Evolutionary conservation across 2,329 filamentous ascomycete species (phyloP).

Genomic region (Scopulariopsis brevicaulis): DNA sequence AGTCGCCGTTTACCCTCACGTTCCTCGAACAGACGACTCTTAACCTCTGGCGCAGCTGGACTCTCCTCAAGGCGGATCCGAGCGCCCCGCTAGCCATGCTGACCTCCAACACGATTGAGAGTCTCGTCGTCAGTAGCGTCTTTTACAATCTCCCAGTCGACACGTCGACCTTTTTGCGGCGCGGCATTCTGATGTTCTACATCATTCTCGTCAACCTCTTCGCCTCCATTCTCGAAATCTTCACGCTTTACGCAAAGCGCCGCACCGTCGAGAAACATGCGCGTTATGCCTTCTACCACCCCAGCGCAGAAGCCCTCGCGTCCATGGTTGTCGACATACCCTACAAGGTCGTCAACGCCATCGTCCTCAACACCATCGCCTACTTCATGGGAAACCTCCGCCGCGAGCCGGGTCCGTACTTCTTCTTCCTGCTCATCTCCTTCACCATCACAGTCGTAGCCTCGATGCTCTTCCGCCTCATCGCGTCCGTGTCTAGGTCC

Average conservation of each 20-base stretch:
- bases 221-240: conserved; percentile 21
- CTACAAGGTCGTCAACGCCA: conserved; percentile 13
- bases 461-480: conserved; percentile 51
- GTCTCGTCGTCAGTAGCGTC: conserved; percentile 38
- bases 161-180: conserved; percentile 30
- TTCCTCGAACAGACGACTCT: conserved; percentile 31
- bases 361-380: conserved; percentile 24
- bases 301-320: conserved; percentile 18
- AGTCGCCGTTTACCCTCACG: conserved; percentile 36
- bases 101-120: conserved; percentile 32
- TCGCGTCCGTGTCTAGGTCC: conserved; percentile 28
- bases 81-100: conserved; percentile 22
- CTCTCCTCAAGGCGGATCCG: conserved; percentile 6
- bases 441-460: conserved; percentile 49
- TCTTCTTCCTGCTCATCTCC: conserved; percentile 52
- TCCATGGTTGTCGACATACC: conserved; percentile 20
- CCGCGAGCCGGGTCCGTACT: conserved; percentile 47
- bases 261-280: conserved; percentile 26
- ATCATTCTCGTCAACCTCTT: conserved; percentile 41
- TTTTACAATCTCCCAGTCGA: conserved; percentile 33
- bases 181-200: conserved; percentile 39
- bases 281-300: conserved; percentile 26
- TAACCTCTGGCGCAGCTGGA: conserved; percentile 22
- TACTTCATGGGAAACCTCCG: conserved; percentile 28
- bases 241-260: conserved; percentile 23